Base-by-base conservation (phyloP, 306 rosid genomes). In the Cicer judaicum region DNA sequence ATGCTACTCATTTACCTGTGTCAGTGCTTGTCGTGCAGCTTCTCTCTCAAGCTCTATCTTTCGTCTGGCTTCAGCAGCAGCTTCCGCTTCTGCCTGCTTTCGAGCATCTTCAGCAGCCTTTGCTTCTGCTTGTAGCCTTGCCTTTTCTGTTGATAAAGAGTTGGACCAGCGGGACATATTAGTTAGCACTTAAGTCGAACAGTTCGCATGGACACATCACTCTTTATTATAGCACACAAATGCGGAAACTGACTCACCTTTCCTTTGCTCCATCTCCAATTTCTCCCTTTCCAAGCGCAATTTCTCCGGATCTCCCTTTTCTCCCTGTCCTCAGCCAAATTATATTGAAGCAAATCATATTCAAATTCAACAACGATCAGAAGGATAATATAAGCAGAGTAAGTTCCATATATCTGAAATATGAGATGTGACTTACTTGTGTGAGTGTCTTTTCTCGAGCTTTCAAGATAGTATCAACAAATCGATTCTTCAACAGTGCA, bases 21-120 rank as follows among this genome's bases (percentile, higher is more conserved):
- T 84, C 85, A 92, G 79, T 54, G 92, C 93, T 72, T 88, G 96
- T 16, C 97, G 73, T 12, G 97, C 97, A 55, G 97, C 97, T 81
- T 92, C 96, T 79, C 98, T 87, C 69, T 88, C 93, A 12, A 88
- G 89, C 73, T 90, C 94, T 90, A 93, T 88, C 87, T 90, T 87
- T 68, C 87, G 76, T 77, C 80, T 87, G 65, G 92, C 91, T 85
- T 92, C 94, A 6, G 93, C 94, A 41, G 89, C 91, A 62, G 89
- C 96, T 88, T 89, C 91, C 11, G 81, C 98, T 63, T 89, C 96
- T 10, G 85, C 91, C 74, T 9, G 84, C 78, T 67, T 87, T 79
- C 81, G 88, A 50, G 96, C 98, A 47, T 88, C 94, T 83, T 87
- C 91, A 13, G 98, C 98, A 41, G 96, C 96, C 81, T 87, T 86